Evolutionary conservation across 257 asterid genomes (phyloP).

Genomic region (Perilla frutescens): DNA sequence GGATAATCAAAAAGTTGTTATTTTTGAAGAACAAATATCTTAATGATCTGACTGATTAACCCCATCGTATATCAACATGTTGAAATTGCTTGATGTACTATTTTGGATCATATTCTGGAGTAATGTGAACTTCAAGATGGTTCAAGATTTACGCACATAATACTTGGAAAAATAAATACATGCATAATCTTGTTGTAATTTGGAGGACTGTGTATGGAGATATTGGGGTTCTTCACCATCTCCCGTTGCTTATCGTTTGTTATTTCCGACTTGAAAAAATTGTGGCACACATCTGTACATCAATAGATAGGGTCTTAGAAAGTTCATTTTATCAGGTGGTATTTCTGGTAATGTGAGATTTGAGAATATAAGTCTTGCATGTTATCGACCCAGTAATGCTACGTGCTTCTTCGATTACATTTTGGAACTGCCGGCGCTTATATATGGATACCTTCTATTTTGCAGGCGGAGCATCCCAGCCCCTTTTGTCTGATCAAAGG

Average conservation of each 20-base stretch:
- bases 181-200: not conserved
- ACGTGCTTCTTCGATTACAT: not conserved
- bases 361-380: no score
- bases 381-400: no score
- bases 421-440: not conserved
- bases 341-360: no score
- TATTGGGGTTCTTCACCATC: not conserved
- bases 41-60: not conserved
- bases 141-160: not conserved
- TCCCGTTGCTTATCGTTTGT: not conserved
- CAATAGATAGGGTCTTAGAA: not conserved
- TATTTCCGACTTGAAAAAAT: not conserved
- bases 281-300: not conserved
- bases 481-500: conserved; percentile 32
- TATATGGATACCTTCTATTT: not conserved
- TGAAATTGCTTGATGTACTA: not conserved
- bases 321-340: not conserved
- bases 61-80: not conserved
- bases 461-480: conserved; percentile 31
- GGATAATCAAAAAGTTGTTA: no score
- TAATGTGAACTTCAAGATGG: not conserved
- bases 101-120: not conserved
- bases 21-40: no score
- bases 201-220: not conserved
- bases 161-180: no score